Evolutionary conservation across 345 rosid species (phyloP).

Genomic region (Lepidium sativum): DNA sequence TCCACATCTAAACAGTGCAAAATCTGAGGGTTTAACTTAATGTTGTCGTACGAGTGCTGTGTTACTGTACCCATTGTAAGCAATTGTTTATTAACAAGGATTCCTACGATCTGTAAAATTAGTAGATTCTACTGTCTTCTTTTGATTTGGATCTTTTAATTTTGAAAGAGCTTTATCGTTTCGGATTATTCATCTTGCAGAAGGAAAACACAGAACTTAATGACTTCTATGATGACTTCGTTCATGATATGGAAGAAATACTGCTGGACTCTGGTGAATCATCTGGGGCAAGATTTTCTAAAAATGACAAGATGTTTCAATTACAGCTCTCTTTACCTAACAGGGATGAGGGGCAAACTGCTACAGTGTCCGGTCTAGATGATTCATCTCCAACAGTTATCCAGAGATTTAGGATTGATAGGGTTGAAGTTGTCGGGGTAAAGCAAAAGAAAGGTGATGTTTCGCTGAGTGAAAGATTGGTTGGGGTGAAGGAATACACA

Average conservation of each 20-base stretch:
- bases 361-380: conserved; percentile 58
- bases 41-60: background rate
- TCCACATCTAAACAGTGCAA: background rate
- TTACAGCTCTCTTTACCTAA: conserved; percentile 41
- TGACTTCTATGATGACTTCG: conserved; percentile 71
- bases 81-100: background rate
- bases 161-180: conserved; percentile 14
- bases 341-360: conserved; percentile 74
- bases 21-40: conserved; percentile 1
- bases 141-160: background rate
- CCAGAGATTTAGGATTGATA: conserved; percentile 48
- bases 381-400: conserved; percentile 31
- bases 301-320: conserved; percentile 41
- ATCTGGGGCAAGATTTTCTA: conserved; percentile 51
- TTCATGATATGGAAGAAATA: conserved; percentile 96
- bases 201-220: conserved; percentile 45
- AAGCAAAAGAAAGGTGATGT: conserved; percentile 90
- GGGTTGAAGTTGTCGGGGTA: conserved; percentile 83
- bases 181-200: conserved; percentile 36
- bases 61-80: background rate
- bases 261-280: conserved; percentile 73
- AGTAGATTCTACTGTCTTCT: background rate
- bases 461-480: conserved; percentile 86
- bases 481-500: conserved; percentile 91
- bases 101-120: background rate